Conservation (phyloP, 2,329 filamentous ascomycete genomes). For the Pseudocercospora fijiensis region DNA sequence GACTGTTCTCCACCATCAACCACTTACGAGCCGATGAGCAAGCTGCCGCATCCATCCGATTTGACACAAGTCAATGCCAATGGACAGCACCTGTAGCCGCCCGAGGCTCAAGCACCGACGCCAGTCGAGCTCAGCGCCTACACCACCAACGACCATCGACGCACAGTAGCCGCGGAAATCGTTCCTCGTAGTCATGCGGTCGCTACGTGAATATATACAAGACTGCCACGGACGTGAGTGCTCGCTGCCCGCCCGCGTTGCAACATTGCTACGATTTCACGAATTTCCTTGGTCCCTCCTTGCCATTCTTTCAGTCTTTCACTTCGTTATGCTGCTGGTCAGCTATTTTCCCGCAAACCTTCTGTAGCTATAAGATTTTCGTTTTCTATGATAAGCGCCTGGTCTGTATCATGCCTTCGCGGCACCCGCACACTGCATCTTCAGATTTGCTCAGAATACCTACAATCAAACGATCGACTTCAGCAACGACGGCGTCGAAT, state of each 20-base stretch:
- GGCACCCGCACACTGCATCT: slow-evolving; percentile 5
- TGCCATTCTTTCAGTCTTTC: slow-evolving; percentile 15
- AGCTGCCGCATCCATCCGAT: not conserved
- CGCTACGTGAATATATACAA: not conserved
- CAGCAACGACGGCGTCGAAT: slow-evolving; percentile 9
- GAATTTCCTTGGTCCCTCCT: slow-evolving; percentile 28
- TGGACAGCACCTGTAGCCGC: not conserved
- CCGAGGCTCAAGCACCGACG: not conserved
- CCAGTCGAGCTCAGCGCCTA: slow-evolving; percentile 2
- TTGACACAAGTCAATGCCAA: not conserved
- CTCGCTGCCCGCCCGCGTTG: not conserved
- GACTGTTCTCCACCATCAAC: not conserved
- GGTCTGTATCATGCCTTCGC: slow-evolving; percentile 22
- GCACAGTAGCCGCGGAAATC: slow-evolving; percentile 1
- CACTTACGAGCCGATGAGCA: not conserved
- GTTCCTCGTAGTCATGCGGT: not conserved
- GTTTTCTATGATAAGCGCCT: slow-evolving; percentile 6
- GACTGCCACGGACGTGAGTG: not conserved
- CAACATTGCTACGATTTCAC: slow-evolving; percentile 17
- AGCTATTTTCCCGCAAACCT: slow-evolving; percentile 19
- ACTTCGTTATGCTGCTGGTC: slow-evolving; percentile 31
- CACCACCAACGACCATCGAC: not conserved
- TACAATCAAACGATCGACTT: slow-evolving; percentile 8
- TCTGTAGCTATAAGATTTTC: slow-evolving; percentile 9
- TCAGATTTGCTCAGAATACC: not conserved